phyloP scores from a whole-genome alignment of 2,329 filamentous ascomycete genomes.

The Apiospora rasikravindrae region DNA sequence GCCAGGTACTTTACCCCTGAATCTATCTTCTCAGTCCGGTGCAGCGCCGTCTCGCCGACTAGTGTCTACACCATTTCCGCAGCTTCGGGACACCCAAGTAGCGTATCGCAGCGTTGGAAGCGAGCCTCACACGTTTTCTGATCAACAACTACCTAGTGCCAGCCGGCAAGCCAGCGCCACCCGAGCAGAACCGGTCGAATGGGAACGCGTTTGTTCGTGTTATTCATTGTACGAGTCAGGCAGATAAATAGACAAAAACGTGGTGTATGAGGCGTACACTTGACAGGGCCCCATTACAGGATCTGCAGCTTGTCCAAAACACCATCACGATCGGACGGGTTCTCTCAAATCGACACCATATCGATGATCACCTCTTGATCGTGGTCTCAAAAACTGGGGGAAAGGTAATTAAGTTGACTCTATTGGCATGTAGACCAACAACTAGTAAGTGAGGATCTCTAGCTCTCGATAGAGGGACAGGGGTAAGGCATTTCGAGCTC shows the following conservation, averaged over 20 bases:
- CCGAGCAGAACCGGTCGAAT: not conserved
- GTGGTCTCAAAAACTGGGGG: too few species aligned
- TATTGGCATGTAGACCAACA: not conserved
- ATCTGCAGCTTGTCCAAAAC: not conserved
- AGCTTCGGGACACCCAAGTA: not conserved
- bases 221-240: not conserved
- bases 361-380: not conserved
- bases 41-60: not conserved
- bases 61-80: not conserved
- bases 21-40: not conserved
- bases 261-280: not conserved
- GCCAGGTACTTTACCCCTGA: conserved; percentile 7
- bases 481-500: not conserved
- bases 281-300: not conserved
- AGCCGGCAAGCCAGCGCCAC: not conserved
- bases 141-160: not conserved
- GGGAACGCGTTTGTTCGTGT: not conserved
- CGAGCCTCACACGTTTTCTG: not conserved
- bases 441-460: not conserved
- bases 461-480: not conserved
- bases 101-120: not conserved
- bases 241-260: not conserved
- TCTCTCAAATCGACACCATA: not conserved
- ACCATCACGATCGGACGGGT: not conserved
- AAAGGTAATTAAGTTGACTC: not conserved